Evolutionary conservation across 305 asterid species (phyloP).

Genomic region (Rubia tinctorum): DNA sequence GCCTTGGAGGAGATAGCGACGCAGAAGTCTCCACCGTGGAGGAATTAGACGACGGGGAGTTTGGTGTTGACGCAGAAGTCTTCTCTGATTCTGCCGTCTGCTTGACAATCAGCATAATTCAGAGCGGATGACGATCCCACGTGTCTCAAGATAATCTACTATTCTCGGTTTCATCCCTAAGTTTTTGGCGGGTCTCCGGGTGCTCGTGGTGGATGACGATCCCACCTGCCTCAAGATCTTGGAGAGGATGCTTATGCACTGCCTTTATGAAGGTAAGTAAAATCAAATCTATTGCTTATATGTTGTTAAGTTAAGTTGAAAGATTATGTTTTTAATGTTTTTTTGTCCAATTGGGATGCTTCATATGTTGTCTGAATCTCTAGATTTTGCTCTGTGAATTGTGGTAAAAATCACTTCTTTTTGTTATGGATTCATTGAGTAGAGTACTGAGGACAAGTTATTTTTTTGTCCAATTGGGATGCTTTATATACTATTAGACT

Average conservation of each 20-base stretch:
- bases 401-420: background rate
- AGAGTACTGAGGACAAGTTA: too few relatives aligned
- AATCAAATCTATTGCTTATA: background rate
- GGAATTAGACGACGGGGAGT: too few relatives aligned
- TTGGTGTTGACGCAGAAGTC: too few relatives aligned
- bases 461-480: background rate
- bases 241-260: slow-evolving; percentile 73
- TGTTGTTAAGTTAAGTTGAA: background rate
- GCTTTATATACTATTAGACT: background rate
- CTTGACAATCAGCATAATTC: too few relatives aligned
- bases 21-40: too few relatives aligned
- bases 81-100: too few relatives aligned
- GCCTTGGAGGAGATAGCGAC: too few relatives aligned
- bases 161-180: background rate
- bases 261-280: slow-evolving; percentile 70
- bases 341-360: background rate
- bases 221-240: slow-evolving; percentile 82
- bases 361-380: background rate
- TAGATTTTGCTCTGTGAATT: background rate
- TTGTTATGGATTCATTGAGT: too few relatives aligned
- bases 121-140: too few relatives aligned
- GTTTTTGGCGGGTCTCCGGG: slow-evolving; percentile 86
- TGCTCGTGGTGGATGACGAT: slow-evolving; percentile 92
- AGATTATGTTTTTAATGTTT: background rate
- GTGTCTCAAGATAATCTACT: too few relatives aligned